These are phyloP conservation scores for Amauroascus verrucosus DNA, from an alignment of 2,329 filamentous ascomycete species.

Conservation along the genomic window DNA sequence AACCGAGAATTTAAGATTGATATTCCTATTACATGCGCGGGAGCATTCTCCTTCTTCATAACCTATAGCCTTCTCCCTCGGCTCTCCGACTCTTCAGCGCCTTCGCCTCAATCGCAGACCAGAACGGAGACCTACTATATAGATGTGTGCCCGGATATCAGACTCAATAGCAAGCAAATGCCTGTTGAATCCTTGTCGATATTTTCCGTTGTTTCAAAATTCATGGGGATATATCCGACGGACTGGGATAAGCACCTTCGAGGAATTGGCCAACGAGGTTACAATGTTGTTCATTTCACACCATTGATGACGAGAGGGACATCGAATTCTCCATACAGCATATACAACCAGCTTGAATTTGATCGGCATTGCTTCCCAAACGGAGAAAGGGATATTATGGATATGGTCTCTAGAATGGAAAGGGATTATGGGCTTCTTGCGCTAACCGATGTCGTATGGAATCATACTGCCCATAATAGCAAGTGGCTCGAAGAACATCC, in stretches of 20 bases:
- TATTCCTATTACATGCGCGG: conserved; percentile 68
- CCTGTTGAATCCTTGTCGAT: conserved; percentile 80
- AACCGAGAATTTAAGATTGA: conserved; percentile 85
- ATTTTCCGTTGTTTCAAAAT: conserved; percentile 93
- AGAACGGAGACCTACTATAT: conserved; percentile 78
- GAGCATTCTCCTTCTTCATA: conserved; percentile 88
- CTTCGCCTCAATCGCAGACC: conserved; percentile 27
- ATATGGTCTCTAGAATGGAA: conserved; percentile 72
- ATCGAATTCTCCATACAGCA: conserved; percentile 95
- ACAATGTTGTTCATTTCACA: conserved; percentile 99
- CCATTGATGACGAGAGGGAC: conserved; percentile 77
- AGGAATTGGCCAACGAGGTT: conserved; percentile 81
- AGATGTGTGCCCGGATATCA: conserved; percentile 76
- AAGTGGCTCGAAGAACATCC: conserved; percentile 90
- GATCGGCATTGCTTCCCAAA: conserved; percentile 72
- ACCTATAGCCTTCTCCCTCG: conserved; percentile 81
- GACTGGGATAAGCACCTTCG: conserved; percentile 85
- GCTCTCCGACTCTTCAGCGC: conserved; percentile 49
- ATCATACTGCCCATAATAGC: conserved; percentile 94
- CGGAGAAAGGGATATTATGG: conserved; percentile 70
- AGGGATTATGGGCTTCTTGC: conserved; percentile 73
- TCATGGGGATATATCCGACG: conserved; percentile 83
- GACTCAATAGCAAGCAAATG: conserved; percentile 60
- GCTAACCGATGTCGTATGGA: conserved; percentile 93
- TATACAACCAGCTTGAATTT: conserved; percentile 84